Evolutionary conservation across 371 early-diverging fungal species (phyloP).

Genomic region (Mortierella sp.): DNA sequence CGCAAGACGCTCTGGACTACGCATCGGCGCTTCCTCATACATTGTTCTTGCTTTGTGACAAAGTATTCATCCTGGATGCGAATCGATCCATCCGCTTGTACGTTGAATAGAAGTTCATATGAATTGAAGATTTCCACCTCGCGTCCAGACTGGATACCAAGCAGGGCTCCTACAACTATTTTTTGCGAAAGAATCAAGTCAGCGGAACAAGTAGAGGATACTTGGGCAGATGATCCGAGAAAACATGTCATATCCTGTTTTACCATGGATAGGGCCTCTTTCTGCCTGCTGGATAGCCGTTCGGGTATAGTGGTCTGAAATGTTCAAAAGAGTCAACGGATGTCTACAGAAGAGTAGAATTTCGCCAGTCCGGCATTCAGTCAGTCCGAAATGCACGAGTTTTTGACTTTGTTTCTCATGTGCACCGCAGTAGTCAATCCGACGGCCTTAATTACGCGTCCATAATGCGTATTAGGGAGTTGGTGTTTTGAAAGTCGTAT

Average conservation of each 20-base stretch:
- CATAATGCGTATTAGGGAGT: too few species aligned
- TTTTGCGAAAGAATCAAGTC: not conserved
- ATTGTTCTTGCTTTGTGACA: constrained; percentile 79
- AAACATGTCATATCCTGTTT: too few species aligned
- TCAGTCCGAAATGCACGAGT: not conserved
- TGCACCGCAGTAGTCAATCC: not conserved
- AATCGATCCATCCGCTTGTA: constrained; percentile 58
- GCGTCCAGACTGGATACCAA: constrained; percentile 87
- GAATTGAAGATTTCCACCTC: constrained; percentile 88
- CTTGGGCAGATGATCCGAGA: too few species aligned
- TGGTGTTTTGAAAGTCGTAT: too few species aligned
- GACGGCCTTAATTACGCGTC: too few species aligned
- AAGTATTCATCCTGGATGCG: constrained; percentile 72
- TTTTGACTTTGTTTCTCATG: too few species aligned
- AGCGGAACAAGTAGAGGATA: not conserved
- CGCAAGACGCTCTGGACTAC: not conserved
- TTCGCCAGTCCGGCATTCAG: not conserved
- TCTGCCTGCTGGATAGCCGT: constrained; percentile 69
- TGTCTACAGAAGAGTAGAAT: constrained; percentile 63
- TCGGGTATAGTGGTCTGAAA: constrained; percentile 89
- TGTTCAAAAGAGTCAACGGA: constrained; percentile 86
- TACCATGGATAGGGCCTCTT: constrained; percentile 56
- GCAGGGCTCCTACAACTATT: constrained; percentile 82
- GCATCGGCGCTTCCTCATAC: too few species aligned
- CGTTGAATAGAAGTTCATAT: constrained; percentile 73